Evolutionary conservation across 1,284 basidiomycete species (phyloP), one percentile per base, ranked within the genome.

Genomic region (Thelephora terrestris): DNA sequence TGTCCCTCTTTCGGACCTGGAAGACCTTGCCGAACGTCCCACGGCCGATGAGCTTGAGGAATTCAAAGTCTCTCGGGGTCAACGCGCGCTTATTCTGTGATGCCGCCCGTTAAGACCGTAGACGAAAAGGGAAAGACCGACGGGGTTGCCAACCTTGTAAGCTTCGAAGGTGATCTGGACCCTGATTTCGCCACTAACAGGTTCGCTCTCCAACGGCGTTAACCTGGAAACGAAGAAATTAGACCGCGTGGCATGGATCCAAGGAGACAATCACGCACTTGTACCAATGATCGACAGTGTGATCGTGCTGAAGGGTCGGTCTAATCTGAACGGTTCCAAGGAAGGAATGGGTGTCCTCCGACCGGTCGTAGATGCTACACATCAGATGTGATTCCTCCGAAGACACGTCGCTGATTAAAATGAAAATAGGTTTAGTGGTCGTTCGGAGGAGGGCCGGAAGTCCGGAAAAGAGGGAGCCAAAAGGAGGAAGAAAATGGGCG

Each of bases 1-100:
- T 99, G 71, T 99, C 95, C 64, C 78, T 84, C 71, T 99, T 99
- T 52, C 95, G 88, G 36, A 99, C 95, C 68, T 99, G 96, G 75
- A 98, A 99, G 20, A 99, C 95, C 46, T 91, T 87, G n/a, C 96
- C 96, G 64, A 99, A 99, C 0, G 96, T 99, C 5, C 96, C 96
- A 47, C 92, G 85, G 43, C 96, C 96, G 67, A 99, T 99, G 56
- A 99, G 85, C 67, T 97, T 97, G 63, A 99, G 81, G 70, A 98
- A 97, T 61, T 99, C 96, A 62, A 99, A 99, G 65, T 99, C 95
- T 62, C 85, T 80, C 36, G 91, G 91, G 23, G 81, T 88, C 48
- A 94, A 74, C 24, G 89, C 78, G 49, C 83, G 79, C 68, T 86
- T 88, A 52, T 78, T 85, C 89, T 91, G 64, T 38, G 45, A 50